These are phyloP conservation scores for Cryptococcus sp. DNA, from an alignment of 1,284 basidiomycete species.

Conservation along the genomic window DNA sequence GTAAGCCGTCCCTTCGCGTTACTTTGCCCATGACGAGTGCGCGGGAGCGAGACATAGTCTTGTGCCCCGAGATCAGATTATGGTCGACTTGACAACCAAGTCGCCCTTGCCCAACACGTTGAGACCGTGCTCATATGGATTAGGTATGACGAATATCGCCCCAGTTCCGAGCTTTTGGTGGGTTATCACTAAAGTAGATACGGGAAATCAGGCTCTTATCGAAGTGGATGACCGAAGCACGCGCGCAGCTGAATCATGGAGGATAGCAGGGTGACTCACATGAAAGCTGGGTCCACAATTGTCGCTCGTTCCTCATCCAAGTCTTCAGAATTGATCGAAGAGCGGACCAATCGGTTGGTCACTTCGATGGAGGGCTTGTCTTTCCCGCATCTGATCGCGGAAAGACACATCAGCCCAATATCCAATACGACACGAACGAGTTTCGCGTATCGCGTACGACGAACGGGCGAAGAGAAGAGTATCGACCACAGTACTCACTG, in stretches of 20 bases:
- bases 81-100: too few relatives aligned
- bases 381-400: conserved; percentile 30
- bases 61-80: too few relatives aligned
- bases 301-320: not conserved
- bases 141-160: conserved; percentile 8
- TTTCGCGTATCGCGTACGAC: not conserved
- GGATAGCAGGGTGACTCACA: conserved; percentile 25
- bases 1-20: too few relatives aligned
- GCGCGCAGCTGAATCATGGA: not conserved
- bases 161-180: conserved; percentile 36
- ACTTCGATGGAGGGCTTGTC: conserved; percentile 39
- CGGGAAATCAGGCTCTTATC: not conserved
- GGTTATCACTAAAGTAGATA: conserved; percentile 21
- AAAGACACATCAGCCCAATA: not conserved
- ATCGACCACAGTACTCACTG: conserved; percentile 28
- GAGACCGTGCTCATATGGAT: not conserved
- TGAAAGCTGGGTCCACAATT: conserved; percentile 29
- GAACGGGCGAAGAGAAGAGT: not conserved
- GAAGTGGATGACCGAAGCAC: not conserved
- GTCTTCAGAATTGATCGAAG: conserved; percentile 6
- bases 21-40: too few relatives aligned
- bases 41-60: too few relatives aligned
- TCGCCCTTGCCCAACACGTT: too few relatives aligned
- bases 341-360: conserved; percentile 25
- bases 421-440: not conserved